phyloP scores from a whole-genome alignment of 2,329 filamentous ascomycete species.

The Dendrostoma leiphaemia region DNA sequence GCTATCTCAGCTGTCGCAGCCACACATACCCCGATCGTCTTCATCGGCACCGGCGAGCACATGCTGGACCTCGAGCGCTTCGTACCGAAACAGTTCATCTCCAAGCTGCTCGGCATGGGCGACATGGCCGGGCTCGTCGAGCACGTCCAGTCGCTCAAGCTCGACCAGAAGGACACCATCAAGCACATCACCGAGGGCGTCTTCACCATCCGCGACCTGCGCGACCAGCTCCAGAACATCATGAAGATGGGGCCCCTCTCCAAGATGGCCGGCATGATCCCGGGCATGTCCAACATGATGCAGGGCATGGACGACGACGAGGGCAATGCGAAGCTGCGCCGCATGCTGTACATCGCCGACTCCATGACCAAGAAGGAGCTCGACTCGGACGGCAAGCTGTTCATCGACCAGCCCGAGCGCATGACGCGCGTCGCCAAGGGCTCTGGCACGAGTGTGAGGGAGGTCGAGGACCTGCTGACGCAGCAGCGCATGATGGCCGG shows the following conservation, averaged over 20 bases:
- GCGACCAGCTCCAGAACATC: conserved; percentile 94
- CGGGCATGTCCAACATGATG: conserved; percentile 90
- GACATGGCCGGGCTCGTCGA: conserved; percentile 94
- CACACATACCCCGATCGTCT: conserved; percentile 94
- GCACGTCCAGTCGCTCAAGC: conserved; percentile 91
- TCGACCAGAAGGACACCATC: conserved; percentile 98
- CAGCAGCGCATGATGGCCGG: conserved; percentile 98
- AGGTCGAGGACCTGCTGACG: conserved; percentile 95
- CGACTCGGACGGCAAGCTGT: conserved; percentile 91
- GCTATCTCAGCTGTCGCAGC: conserved; percentile 97
- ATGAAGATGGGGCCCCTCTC: conserved; percentile 99
- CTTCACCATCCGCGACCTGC: conserved; percentile 90
- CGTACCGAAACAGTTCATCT: conserved; percentile 87
- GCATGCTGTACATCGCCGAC: conserved; percentile 99
- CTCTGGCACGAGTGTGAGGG: conserved; percentile 83
- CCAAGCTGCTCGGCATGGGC: conserved; percentile 93
- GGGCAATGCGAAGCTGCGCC: conserved; percentile 86
- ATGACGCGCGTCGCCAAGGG: conserved; percentile 91
- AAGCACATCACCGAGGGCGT: conserved; percentile 98
- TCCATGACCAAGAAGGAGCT: conserved; percentile 97
- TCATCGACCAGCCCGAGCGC: conserved; percentile 85
- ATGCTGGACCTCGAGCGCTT: conserved; percentile 94
- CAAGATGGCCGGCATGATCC: conserved; percentile 99
- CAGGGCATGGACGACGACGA: conserved; percentile 96
- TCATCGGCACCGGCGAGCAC: conserved; percentile 96